phyloP scores from a whole-genome alignment of 352 stramenopile species.

The Discostella stelligera region DNA sequence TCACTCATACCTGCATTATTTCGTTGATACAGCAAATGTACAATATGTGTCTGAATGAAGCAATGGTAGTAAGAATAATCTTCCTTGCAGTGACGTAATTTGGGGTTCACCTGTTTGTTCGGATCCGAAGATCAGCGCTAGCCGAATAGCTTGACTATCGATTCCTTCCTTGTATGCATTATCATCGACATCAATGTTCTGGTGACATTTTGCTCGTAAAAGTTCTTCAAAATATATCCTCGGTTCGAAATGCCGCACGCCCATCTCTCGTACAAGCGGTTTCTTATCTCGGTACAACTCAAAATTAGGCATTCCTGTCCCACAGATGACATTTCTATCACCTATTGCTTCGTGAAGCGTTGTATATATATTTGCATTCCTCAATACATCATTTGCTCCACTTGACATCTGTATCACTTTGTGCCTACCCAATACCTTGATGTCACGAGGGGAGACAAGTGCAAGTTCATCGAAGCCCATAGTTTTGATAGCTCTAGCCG shows the following conservation, averaged over 20 bases:
- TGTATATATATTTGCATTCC: constrained; percentile 35
- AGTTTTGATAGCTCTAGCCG: constrained; percentile 53
- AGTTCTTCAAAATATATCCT: constrained; percentile 44
- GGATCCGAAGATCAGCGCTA: constrained; percentile 65
- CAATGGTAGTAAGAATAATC: background rate
- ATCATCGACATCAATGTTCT: background rate
- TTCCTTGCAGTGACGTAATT: background rate
- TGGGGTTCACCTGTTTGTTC: constrained; percentile 35
- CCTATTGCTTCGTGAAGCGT: constrained; percentile 43
- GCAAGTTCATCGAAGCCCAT: constrained; percentile 56
- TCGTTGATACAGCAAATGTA: background rate
- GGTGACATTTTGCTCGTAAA: background rate
- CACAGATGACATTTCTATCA: constrained; percentile 44
- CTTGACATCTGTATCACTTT: constrained; percentile 51
- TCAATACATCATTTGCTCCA: constrained; percentile 55
- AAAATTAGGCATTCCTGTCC: constrained; percentile 56
- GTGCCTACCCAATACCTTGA: constrained; percentile 42
- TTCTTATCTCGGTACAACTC: constrained; percentile 51
- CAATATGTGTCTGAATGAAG: no score
- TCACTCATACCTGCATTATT: constrained; percentile 40
- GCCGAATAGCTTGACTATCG: constrained; percentile 17
- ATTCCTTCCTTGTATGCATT: background rate
- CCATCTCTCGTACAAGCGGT: background rate
- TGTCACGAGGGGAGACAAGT: constrained; percentile 49
- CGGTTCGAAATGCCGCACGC: constrained; percentile 31